Percentiles rank a stretch among this genome's conserved stretches.
phyloP scores from a whole-genome alignment of 805 yeast genomes.

The Yarrowia alimentaria region DNA sequence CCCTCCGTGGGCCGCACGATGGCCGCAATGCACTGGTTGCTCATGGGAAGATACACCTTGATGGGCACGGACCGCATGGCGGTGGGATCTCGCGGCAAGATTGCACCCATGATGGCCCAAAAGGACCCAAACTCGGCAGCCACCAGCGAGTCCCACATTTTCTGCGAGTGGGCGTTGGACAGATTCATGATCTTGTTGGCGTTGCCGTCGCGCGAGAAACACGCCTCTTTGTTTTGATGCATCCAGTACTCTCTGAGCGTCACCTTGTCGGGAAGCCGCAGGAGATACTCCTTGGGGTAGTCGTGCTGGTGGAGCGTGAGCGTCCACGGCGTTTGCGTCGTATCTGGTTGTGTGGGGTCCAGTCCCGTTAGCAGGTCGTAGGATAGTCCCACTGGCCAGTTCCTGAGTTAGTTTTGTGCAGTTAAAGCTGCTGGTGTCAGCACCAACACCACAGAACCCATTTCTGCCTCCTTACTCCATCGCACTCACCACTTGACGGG shows the following conservation, averaged over 20 bases:
- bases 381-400: constrained; percentile 68
- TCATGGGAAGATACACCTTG: constrained; percentile 40
- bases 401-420: constrained; percentile 35
- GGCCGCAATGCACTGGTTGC: constrained; percentile 43
- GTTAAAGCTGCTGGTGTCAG: neutral
- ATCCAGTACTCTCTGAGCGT: constrained; percentile 56
- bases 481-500: constrained; percentile 61
- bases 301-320: constrained; percentile 50
- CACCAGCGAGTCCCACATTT: constrained; percentile 52
- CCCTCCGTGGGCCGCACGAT: constrained; percentile 32
- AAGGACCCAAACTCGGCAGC: constrained; percentile 37
- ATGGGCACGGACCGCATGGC: constrained; percentile 37
- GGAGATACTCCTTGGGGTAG: constrained; percentile 48
- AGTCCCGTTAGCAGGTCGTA: constrained; percentile 54
- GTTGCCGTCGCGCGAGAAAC: constrained; percentile 71
- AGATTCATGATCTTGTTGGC: constrained; percentile 78
- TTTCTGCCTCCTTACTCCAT: neutral
- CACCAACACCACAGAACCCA: neutral
- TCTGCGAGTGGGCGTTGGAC: constrained; percentile 57
- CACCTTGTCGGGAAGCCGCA: constrained; percentile 41
- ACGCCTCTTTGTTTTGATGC: constrained; percentile 80
- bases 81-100: constrained; percentile 33
- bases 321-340: constrained; percentile 29
- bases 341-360: constrained; percentile 37
- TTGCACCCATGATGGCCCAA: constrained; percentile 35